Conservation (phyloP, 179 eudicot genomes). For the Kewa caespitosa region DNA sequence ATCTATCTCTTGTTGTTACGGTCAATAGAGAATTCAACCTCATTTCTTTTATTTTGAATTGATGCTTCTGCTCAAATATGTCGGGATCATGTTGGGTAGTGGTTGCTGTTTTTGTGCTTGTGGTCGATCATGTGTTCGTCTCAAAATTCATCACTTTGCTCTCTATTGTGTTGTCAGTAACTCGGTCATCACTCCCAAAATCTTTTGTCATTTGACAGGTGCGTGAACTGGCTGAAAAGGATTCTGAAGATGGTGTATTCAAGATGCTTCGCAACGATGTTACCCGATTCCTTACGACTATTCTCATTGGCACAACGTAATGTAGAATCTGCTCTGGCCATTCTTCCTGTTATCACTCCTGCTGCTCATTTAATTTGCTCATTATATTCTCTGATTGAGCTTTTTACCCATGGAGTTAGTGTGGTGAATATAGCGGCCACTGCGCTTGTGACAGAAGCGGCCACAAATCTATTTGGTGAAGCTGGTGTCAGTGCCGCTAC, state of each 20-base stretch:
- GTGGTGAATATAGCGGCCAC: conserved; percentile 74
- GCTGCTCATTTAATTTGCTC: conserved; percentile 15
- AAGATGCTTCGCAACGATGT: conserved; percentile 68
- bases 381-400: conserved; percentile 25
- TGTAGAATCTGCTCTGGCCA: conserved; percentile 2
- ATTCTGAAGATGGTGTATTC: conserved; percentile 60
- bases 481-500: conserved; percentile 76
- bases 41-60: too few species aligned
- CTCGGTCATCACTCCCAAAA: background rate
- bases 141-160: background rate
- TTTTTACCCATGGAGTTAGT: conserved; percentile 35
- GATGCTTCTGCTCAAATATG: too few species aligned
- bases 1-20: too few species aligned
- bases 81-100: too few species aligned
- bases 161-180: background rate
- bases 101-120: too few species aligned
- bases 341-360: conserved; percentile 1
- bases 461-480: conserved; percentile 64
- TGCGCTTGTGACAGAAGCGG: conserved; percentile 72
- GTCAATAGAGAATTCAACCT: background rate
- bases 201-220: conserved; percentile 31
- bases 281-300: conserved; percentile 69
- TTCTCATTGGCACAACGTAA: conserved; percentile 77
- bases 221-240: conserved; percentile 57
- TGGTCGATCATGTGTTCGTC: background rate